Percentiles rank a stretch among this genome's conserved stretches.
Conservation (phyloP, 495 filamentous ascomycete genomes). For the Neurospora sp. region DNA sequence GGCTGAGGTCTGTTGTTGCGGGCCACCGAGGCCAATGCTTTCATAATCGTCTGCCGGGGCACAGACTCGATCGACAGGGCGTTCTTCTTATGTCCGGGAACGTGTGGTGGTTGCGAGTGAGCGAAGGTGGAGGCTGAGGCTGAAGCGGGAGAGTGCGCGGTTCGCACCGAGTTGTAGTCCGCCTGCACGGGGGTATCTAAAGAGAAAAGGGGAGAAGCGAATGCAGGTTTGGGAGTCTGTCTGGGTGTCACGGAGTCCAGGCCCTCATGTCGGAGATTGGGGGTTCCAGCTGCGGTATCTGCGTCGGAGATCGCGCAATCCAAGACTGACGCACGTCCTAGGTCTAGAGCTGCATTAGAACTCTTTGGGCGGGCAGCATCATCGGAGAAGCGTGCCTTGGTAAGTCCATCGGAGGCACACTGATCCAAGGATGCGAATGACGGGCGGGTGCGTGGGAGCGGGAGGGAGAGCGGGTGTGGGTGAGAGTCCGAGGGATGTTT, state of each 20-base stretch:
- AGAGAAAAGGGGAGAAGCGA: conserved; percentile 1
- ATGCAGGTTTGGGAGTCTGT: conserved; percentile 1
- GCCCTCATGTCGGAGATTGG: conserved; percentile 8
- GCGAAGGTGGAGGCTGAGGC: background rate
- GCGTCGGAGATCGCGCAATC: conserved; percentile 1
- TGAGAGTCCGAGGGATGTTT: background rate
- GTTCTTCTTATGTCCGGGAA: conserved; percentile 45
- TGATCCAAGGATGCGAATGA: conserved; percentile 2
- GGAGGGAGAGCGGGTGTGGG: conserved; percentile 11
- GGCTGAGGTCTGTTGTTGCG: conserved; percentile 49
- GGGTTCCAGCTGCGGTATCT: background rate
- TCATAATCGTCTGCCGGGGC: conserved; percentile 78
- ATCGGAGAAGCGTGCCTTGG: conserved; percentile 8
- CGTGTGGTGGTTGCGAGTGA: background rate
- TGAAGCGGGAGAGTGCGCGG: conserved; percentile 1
- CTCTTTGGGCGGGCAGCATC: conserved; percentile 12
- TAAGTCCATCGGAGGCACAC: conserved; percentile 13
- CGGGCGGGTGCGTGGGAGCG: conserved; percentile 4
- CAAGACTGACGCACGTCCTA: background rate
- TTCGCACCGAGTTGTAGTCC: conserved; percentile 2
- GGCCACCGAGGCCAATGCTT: conserved; percentile 68
- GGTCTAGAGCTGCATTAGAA: conserved; percentile 9
- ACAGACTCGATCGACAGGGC: conserved; percentile 59
- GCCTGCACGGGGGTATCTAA: conserved; percentile 3
- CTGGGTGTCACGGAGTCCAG: background rate